phyloP scores from a whole-genome alignment of 306 rosid species.

The Aeschynomene evenia region DNA sequence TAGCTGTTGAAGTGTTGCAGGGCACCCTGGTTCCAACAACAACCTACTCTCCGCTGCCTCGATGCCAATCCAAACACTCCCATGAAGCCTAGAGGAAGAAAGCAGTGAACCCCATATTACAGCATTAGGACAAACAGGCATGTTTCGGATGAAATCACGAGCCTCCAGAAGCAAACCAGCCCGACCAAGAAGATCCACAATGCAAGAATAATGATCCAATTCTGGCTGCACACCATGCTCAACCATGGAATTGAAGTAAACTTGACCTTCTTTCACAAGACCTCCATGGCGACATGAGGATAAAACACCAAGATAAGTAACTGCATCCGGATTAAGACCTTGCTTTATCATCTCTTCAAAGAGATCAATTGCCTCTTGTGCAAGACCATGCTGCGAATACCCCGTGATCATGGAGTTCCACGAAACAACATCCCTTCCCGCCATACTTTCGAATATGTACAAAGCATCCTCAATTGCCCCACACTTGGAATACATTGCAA shows the following conservation, averaged over 20 bases:
- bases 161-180: slow-evolving; percentile 76
- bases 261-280: slow-evolving; percentile 60
- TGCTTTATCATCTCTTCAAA: slow-evolving; percentile 62
- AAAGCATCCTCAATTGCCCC: slow-evolving; percentile 64
- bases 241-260: slow-evolving; percentile 65
- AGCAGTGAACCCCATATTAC: slow-evolving; percentile 86
- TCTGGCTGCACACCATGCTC: slow-evolving; percentile 59
- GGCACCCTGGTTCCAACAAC: slow-evolving; percentile 59
- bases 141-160: slow-evolving; percentile 49
- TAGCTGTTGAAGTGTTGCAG: slow-evolving; percentile 65
- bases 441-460: slow-evolving; percentile 50
- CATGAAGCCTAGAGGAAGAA: slow-evolving; percentile 69
- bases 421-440: slow-evolving; percentile 52
- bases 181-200: slow-evolving; percentile 82
- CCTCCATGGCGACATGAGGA: slow-evolving; percentile 84
- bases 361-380: slow-evolving; percentile 54
- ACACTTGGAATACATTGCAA: slow-evolving; percentile 83
- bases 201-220: slow-evolving; percentile 78
- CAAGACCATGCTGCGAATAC: slow-evolving; percentile 78
- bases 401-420: slow-evolving; percentile 94
- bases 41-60: slow-evolving; percentile 74
- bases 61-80: slow-evolving; percentile 68
- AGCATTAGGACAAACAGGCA: slow-evolving; percentile 78
- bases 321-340: slow-evolving; percentile 53
- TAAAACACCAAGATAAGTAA: slow-evolving; percentile 68